Percentiles rank a stretch among this genome's conserved stretches.
phyloP scores from a whole-genome alignment of 148 eudicot genomes.

The Persicaria maculosa region DNA sequence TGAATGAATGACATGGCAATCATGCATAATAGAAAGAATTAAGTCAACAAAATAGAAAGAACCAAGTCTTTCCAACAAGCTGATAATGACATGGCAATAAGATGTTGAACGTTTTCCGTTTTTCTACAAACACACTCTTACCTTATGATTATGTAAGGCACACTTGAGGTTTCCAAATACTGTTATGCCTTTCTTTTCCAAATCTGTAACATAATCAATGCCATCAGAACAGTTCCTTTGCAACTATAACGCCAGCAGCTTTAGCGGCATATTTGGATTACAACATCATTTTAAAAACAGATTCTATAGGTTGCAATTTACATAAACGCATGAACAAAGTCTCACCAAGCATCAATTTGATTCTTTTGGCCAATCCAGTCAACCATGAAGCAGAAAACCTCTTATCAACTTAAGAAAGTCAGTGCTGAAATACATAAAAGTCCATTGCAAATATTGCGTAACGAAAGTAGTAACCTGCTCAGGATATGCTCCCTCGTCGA shows the following conservation, averaged over 20 bases:
- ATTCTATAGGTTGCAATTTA: conserved; percentile 9
- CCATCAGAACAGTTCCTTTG: conserved; percentile 66
- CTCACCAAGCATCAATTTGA: conserved; percentile 94
- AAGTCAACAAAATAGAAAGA: too few species aligned
- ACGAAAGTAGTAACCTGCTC: conserved; percentile 53
- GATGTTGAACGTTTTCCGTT: not conserved
- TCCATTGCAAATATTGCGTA: not conserved
- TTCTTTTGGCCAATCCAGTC: conserved; percentile 99
- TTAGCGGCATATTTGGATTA: conserved; percentile 48
- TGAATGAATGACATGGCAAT: too few species aligned
- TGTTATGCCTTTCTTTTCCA: conserved; percentile 97
- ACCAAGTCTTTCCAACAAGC: too few species aligned
- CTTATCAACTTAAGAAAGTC: conserved; percentile 2
- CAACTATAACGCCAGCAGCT: conserved; percentile 98
- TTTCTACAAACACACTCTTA: conserved; percentile 14
- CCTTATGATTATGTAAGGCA: conserved; percentile 91
- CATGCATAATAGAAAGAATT: too few species aligned
- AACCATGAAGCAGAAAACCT: conserved; percentile 33
- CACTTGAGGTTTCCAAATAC: conserved; percentile 82
- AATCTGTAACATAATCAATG: conserved; percentile 30
- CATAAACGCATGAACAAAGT: not conserved
- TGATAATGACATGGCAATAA: too few species aligned
- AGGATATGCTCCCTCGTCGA: conserved; percentile 75
- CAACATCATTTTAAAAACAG: conserved; percentile 5
- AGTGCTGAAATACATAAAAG: not conserved